Conservation (phyloP, 768 basidiomycete genomes). For the Agaricus sinodeliciosus region DNA sequence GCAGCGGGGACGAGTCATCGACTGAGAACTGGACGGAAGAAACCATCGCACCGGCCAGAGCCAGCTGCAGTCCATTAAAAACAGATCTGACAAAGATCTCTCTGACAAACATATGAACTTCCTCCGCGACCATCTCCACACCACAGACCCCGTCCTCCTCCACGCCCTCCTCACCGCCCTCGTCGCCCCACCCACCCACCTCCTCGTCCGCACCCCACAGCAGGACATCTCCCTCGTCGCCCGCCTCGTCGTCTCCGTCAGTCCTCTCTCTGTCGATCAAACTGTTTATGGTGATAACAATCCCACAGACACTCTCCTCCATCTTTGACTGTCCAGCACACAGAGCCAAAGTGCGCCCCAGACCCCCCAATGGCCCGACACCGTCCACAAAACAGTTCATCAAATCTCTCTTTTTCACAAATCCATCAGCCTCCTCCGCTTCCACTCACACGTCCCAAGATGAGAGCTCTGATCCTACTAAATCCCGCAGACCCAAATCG, state of each 20-base stretch:
- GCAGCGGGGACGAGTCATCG: slow-evolving; percentile 61
- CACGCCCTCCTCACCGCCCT: slow-evolving; percentile 64
- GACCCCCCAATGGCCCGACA: slow-evolving; percentile 6
- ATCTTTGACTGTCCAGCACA: slow-evolving; percentile 56
- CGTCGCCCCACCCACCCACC: slow-evolving; percentile 52
- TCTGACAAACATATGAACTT: no score
- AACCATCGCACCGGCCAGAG: slow-evolving; percentile 18
- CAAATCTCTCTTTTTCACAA: slow-evolving; percentile 23
- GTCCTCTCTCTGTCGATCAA: slow-evolving; percentile 14
- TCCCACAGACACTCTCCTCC: slow-evolving; percentile 45
- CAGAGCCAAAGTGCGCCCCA: slow-evolving; percentile 42
- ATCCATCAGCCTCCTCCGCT: slow-evolving; percentile 10
- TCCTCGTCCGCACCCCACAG: slow-evolving; percentile 58
- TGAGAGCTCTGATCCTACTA: slow-evolving; percentile 16
- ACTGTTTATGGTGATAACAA: not conserved
- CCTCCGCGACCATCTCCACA: slow-evolving; percentile 31
- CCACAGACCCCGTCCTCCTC: slow-evolving; percentile 55
- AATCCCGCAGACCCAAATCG: slow-evolving; percentile 1
- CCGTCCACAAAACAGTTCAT: slow-evolving; percentile 16
- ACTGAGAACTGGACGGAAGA: slow-evolving; percentile 35
- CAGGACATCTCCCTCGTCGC: slow-evolving; percentile 58
- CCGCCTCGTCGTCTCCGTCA: slow-evolving; percentile 54
- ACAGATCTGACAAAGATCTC: no score
- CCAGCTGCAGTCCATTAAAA: not conserved
- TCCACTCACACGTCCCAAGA: slow-evolving; percentile 17